phyloP scores from a whole-genome alignment of 768 basidiomycete species.

The Termitomyces sp. region DNA sequence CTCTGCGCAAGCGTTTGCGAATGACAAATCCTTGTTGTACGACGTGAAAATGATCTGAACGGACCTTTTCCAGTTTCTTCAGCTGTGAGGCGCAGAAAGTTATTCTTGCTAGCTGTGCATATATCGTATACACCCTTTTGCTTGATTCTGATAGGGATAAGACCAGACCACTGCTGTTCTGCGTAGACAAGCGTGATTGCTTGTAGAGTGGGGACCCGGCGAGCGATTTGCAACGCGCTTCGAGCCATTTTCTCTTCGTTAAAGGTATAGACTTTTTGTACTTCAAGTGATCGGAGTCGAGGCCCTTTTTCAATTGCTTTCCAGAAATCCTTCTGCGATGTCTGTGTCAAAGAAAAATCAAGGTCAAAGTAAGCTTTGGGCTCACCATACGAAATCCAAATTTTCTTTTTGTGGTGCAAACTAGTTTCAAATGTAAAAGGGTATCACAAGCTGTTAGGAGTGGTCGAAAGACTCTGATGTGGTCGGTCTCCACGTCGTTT shows the following conservation, averaged over 20 bases:
- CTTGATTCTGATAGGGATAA: constrained; percentile 10
- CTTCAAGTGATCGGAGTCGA: constrained; percentile 18
- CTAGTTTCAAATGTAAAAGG: constrained; percentile 21
- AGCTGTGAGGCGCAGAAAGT: constrained; percentile 13
- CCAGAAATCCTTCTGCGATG: constrained; percentile 18
- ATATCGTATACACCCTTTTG: constrained; percentile 20
- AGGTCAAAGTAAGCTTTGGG: background rate
- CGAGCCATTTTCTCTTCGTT: constrained; percentile 19
- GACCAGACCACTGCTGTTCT: constrained; percentile 15
- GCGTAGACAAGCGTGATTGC: constrained; percentile 16
- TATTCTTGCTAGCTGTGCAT: background rate
- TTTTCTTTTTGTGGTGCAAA: constrained; percentile 21
- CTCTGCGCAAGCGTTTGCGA: constrained; percentile 9
- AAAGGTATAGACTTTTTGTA: constrained; percentile 17
- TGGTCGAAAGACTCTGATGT: constrained; percentile 20
- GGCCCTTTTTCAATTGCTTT: constrained; percentile 19
- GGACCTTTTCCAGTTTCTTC: constrained; percentile 17
- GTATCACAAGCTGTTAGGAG: constrained; percentile 16
- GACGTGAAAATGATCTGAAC: constrained; percentile 11
- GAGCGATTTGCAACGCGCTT: constrained; percentile 15
- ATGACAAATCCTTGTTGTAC: constrained; percentile 13
- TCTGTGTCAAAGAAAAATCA: background rate
- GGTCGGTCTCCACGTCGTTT: constrained; percentile 19
- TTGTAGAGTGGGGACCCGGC: constrained; percentile 19
- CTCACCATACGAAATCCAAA: constrained; percentile 21